phyloP scores from a whole-genome alignment of 371 early-diverging fungal genomes.

The Mortierella sp. region DNA sequence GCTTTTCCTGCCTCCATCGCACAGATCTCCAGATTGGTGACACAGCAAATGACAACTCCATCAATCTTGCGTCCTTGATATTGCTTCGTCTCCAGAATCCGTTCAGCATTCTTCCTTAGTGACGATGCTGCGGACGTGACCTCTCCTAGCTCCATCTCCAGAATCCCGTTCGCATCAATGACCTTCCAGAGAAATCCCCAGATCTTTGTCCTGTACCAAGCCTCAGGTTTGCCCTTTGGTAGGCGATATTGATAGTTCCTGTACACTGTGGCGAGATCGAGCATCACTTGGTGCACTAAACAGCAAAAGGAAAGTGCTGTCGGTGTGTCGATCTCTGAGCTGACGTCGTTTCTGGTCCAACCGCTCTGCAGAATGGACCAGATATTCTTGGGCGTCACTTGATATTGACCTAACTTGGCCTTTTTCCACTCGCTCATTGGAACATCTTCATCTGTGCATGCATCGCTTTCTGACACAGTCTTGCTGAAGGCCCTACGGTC shows the following conservation, averaged over 20 bases:
- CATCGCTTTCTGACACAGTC: conserved; percentile 1
- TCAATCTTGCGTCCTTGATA: conserved; percentile 15
- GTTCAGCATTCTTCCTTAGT: conserved; percentile 5
- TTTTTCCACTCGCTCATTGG: too few species aligned
- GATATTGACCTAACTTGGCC: neutral
- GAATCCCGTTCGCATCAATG: conserved; percentile 3
- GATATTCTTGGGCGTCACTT: conserved; percentile 4
- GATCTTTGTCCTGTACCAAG: conserved; percentile 6
- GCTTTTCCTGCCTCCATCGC: conserved; percentile 5
- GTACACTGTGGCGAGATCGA: conserved; percentile 10
- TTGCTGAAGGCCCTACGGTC: conserved; percentile 4
- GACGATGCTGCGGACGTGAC: conserved; percentile 14
- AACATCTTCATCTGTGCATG: neutral
- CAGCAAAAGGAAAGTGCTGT: neutral
- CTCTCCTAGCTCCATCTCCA: conserved; percentile 6
- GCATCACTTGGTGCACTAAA: conserved; percentile 7
- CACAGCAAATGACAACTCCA: conserved; percentile 2
- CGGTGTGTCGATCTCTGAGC: neutral
- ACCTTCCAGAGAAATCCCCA: conserved; percentile 3
- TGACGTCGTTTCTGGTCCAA: conserved; percentile 7
- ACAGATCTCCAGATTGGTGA: conserved; percentile 6
- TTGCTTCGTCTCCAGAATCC: conserved; percentile 3
- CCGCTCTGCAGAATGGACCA: conserved; percentile 3
- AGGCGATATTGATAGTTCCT: conserved; percentile 6
- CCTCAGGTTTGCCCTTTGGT: conserved; percentile 6